Base-by-base conservation (phyloP, 2,329 filamentous ascomycete genomes). In the Xylariomycetidae sp. region DNA sequence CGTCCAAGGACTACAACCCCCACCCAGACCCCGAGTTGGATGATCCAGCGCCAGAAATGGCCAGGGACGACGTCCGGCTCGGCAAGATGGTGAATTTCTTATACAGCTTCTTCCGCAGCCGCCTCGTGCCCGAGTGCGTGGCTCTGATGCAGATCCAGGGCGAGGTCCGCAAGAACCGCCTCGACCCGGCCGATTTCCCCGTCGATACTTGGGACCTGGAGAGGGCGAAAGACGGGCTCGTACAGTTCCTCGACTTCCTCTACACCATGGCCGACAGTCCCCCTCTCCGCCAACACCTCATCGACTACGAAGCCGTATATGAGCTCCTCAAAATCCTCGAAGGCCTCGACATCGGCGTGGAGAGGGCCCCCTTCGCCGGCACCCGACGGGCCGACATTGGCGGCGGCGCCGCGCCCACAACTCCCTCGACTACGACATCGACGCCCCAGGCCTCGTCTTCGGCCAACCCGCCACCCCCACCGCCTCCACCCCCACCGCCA, bases 171-270 rank as follows among this genome's bases (percentile, higher is more conserved):
- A 80, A 82, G 25, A 80, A 82, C 19, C 72, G 80, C 36, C 79
- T 82, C 12, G 77, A 90, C 40, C 80, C 87, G 0, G 80, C 86
- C 41, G 89, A 96, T 51, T 97, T 96, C 50, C 90, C 90, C 0
- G 80, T 96, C 2, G 94, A 97, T 50, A 75, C 88, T 29, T 97
- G 90, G 90, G 90, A 97, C 51, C 94, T 97, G 84, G 90, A 97
- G 57, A 80, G 90, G 11, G 90, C 94, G 38, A 95, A 94, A 57
- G 90, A 97, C 53, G 90, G 90, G 1, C 78, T 97, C 1, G 88
- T 89, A 32, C 89, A 96, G 58, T 95, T 94, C 54, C 77, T 97
- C 2, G 89, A 96, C 49, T 94, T 97, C 56, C 84, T 96, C 34
- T 88, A 85, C 12, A 89, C 92, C 0, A 77, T 95, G 17, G 88